Evolutionary conservation across 2,329 filamentous ascomycete genomes (phyloP).

Genomic region (Aspergillus versicolor): DNA sequence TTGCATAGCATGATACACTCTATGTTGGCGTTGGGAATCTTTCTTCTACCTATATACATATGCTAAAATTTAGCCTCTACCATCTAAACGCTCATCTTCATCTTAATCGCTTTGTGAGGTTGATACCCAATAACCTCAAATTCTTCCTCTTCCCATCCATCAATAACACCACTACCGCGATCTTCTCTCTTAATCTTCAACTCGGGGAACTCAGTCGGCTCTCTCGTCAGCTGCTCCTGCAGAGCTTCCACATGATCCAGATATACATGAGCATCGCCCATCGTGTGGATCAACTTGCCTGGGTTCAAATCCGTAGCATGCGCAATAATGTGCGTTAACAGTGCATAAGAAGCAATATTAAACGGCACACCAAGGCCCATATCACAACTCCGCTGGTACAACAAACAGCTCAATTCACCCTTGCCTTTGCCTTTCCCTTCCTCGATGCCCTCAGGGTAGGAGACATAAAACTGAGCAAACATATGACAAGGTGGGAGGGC

Average conservation of each 20-base stretch:
- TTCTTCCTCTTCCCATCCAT: slow-evolving; percentile 86
- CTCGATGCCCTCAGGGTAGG: slow-evolving; percentile 54
- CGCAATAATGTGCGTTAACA: slow-evolving; percentile 93
- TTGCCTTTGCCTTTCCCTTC: background rate
- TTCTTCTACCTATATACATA: slow-evolving; percentile 1
- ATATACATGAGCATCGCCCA: slow-evolving; percentile 99
- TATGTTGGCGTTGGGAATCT: slow-evolving; percentile 3
- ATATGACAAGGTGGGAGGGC: slow-evolving; percentile 93
- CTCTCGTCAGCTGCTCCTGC: slow-evolving; percentile 72
- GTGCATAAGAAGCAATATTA: slow-evolving; percentile 92
- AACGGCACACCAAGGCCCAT: slow-evolving; percentile 98
- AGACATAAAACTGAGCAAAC: slow-evolving; percentile 96
- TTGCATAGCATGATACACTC: slow-evolving; percentile 7
- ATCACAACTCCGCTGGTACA: slow-evolving; percentile 94
- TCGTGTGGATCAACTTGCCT: slow-evolving; percentile 86
- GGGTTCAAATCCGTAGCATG: slow-evolving; percentile 81
- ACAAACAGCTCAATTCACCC: slow-evolving; percentile 71
- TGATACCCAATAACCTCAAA: slow-evolving; percentile 86
- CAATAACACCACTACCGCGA: slow-evolving; percentile 79
- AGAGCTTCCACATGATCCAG: slow-evolving; percentile 88
- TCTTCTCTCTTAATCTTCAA: slow-evolving; percentile 69
- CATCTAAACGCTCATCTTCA: slow-evolving; percentile 93
- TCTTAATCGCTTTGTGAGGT: slow-evolving; percentile 86
- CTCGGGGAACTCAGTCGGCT: slow-evolving; percentile 77
- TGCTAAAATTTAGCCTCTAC: background rate